phyloP scores from a whole-genome alignment of 176 grass and related monocot genomes.

The Avena eriantha region DNA sequence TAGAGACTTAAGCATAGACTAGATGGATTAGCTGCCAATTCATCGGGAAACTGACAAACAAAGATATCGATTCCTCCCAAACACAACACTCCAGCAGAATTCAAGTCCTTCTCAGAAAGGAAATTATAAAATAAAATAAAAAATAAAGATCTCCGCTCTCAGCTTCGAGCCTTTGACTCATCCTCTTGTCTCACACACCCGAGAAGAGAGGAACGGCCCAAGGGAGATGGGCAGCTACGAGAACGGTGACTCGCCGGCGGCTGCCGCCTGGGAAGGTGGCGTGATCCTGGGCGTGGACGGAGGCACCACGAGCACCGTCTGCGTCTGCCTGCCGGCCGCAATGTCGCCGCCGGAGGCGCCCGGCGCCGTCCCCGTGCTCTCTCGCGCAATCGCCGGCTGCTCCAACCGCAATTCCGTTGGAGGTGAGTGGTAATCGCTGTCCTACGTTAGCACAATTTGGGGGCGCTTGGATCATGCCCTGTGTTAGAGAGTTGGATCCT shows the following conservation, averaged over 20 bases:
- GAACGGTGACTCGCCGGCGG: conserved; percentile 59
- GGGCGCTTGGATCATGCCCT: background rate
- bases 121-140: background rate
- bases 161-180: conserved; percentile 37
- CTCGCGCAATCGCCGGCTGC: conserved; percentile 81
- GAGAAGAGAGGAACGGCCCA: background rate
- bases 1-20: no score
- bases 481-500: conserved; percentile 25
- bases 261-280: conserved; percentile 40
- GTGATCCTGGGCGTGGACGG: conserved; percentile 93
- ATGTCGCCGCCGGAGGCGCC: conserved; percentile 55
- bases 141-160: background rate
- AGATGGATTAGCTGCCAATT: conserved; percentile 14
- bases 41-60: background rate
- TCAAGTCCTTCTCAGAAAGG: background rate
- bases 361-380: conserved; percentile 61
- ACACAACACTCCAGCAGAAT: background rate
- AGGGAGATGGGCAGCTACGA: conserved; percentile 66
- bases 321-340: conserved; percentile 85
- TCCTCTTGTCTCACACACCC: background rate
- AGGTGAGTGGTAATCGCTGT: conserved; percentile 67
- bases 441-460: background rate
- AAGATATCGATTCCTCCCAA: background rate
- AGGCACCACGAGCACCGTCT: conserved; percentile 93
- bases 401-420: conserved; percentile 98